A percentile compares a stretch with the other conserved stretches of the same genome.
phyloP scores from a whole-genome alignment of 2,329 filamentous ascomycete species.

The Myriosclerotinia scirpicola region DNA sequence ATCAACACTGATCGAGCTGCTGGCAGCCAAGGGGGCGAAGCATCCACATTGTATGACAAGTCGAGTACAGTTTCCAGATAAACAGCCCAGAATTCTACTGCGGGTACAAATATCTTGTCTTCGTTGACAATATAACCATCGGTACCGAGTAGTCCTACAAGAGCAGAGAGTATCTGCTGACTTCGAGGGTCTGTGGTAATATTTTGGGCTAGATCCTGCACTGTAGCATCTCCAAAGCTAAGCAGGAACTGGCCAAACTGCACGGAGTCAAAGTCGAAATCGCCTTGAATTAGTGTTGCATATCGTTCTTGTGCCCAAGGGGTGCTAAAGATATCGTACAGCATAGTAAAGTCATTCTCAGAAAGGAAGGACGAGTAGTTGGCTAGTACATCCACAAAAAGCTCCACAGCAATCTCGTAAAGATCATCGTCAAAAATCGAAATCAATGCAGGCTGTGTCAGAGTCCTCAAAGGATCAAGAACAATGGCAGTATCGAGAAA shows the following conservation, averaged over 20 bases:
- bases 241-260: slow-evolving; percentile 67
- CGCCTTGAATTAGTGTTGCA: slow-evolving; percentile 54
- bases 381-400: slow-evolving; percentile 63
- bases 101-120: slow-evolving; percentile 69
- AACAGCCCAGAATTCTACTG: slow-evolving; percentile 78
- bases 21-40: slow-evolving; percentile 55
- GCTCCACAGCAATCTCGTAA: slow-evolving; percentile 60
- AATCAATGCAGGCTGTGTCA: slow-evolving; percentile 60
- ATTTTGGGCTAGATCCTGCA: slow-evolving; percentile 58
- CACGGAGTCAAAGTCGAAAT: slow-evolving; percentile 63
- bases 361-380: slow-evolving; percentile 65
- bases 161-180: slow-evolving; percentile 54
- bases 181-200: slow-evolving; percentile 49
- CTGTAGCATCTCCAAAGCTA: slow-evolving; percentile 66
- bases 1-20: slow-evolving; percentile 59
- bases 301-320: slow-evolving; percentile 59
- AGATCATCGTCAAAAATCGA: slow-evolving; percentile 59
- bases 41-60: slow-evolving; percentile 53
- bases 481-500: slow-evolving; percentile 58
- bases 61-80: slow-evolving; percentile 70
- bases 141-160: slow-evolving; percentile 65
- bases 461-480: slow-evolving; percentile 56
- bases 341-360: slow-evolving; percentile 54
- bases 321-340: slow-evolving; percentile 61
- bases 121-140: slow-evolving; percentile 68